Base-by-base conservation (phyloP, 2,329 filamentous ascomycete species). In the Penicillium sp. region DNA sequence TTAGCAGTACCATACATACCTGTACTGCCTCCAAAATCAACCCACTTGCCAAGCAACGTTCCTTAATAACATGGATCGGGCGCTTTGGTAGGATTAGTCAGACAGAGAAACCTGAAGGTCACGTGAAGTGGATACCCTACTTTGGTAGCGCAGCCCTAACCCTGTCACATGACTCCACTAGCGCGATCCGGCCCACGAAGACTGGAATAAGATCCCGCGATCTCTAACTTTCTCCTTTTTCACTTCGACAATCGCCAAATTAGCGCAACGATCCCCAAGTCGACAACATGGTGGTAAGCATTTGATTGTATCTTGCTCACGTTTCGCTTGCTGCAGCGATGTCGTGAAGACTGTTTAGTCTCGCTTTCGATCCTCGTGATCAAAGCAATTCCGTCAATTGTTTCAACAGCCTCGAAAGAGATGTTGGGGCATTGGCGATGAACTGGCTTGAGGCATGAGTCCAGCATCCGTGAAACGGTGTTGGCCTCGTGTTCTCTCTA, bases 401-500 rank as follows among this genome's bases (percentile, higher is more conserved):
- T 42, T 26, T 61, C 56, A 62, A 63, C 62, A 60, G 66, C 61
- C 68, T 68, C 62, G 61, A 63, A 62, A 62, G 59, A 68, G 69
- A 70, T 69, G 65, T 68, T 43, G 42, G 64, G 62, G 63, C 63
- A 65, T 66, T 66, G 71, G 71, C 69, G 75, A 78, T 77, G 75
- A 76, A 72, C 71, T 78, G 82, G 82, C 82, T 84, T 82, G 82
- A 84, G 81, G 70, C 76, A 75, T 68, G 68, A 68, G 48, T 66
- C 63, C 61, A 66, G 82, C 81, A 81, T 81, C 81, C 81, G 85
- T 82, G 83, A 65, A 43, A 67, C 58, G 53, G 60, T 56, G 78
- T 62, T 73, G 67, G 74, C 79, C 48, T 39, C 67, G 63, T 72
- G 65, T 61, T 80, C 89, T 95, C 91, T 88, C 82, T 96, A 96